phyloP scores from a whole-genome alignment of 495 filamentous ascomycete species.

The Hypoxylon fragiforme region DNA sequence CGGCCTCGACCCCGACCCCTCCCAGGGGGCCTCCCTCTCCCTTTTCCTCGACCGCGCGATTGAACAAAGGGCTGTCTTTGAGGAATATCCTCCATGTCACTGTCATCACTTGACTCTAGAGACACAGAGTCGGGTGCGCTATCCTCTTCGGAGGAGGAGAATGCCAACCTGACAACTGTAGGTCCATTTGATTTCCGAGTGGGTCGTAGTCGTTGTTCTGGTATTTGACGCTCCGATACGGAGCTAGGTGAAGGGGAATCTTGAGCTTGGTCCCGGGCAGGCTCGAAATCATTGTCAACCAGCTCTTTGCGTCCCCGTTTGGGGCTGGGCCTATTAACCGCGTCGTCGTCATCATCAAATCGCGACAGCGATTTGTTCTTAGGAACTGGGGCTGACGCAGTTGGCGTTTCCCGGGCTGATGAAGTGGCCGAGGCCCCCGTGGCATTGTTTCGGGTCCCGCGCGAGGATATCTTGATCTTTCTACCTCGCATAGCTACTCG shows the following conservation, averaged over 20 bases:
- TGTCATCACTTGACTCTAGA: conserved; percentile 17
- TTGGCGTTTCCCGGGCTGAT: conserved; percentile 15
- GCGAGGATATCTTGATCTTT: conserved; percentile 46
- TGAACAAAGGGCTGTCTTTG: conserved; percentile 1
- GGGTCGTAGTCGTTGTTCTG: not conserved
- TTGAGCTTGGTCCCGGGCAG: conserved; percentile 30
- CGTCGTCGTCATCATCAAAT: too few species aligned
- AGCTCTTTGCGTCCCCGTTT: conserved; percentile 26
- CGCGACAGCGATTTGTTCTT: not conserved
- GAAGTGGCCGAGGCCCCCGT: conserved; percentile 20
- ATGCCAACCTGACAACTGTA: conserved; percentile 27
- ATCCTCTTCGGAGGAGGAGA: conserved; percentile 19
- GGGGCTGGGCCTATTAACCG: conserved; percentile 4
- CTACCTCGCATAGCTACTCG: conserved; percentile 49
- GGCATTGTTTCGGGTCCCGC: conserved; percentile 24
- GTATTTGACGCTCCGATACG: conserved; percentile 18
- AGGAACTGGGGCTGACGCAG: conserved; percentile 1
- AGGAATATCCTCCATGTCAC: conserved; percentile 12
- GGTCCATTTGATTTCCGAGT: conserved; percentile 17
- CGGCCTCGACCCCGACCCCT: conserved; percentile 12
- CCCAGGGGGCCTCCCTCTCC: conserved; percentile 18
- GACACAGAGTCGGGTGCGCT: conserved; percentile 14
- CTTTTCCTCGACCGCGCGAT: conserved; percentile 25
- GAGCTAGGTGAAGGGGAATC: conserved; percentile 28
- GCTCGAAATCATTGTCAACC: conserved; percentile 42